Evolutionary conservation across 2,329 filamentous ascomycete genomes (phyloP), one percentile per base, ranked within the genome.

Genomic region (Nemania sp.): DNA sequence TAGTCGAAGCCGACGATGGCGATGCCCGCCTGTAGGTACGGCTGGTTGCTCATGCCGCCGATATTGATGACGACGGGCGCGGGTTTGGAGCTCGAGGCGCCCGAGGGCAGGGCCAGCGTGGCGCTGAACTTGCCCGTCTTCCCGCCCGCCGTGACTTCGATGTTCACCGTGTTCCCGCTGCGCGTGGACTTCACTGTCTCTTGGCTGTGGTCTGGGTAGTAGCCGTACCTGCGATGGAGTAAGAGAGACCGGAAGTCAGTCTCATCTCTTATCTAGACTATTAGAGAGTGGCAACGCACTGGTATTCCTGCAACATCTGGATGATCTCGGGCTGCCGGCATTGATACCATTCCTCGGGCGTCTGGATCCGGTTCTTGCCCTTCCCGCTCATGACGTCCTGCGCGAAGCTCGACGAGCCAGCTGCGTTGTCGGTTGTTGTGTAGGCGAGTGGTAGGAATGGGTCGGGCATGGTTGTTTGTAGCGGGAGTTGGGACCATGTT

Each of bases 241-340:
- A 43, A 53, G 18, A 11, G 11, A 51, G 22, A 10, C 3, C 20
- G 13, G n/a, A 47, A 7, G 45, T 57, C 20, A 43, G 54, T 20
- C 51, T 52, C 13, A 35, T 35, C 10, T 47, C 45, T 7, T 22
- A 47, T 20, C n/a, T 7, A 47, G 18, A 20, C 10, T 6, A 2
- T 2, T 20, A 38, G 27, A 54, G 29, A 15, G 38, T 41, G 11
- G 38, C 2, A 41, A 66, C 73, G 64, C 80, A 85, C 75, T 86
- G 83, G 75, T 86, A 85, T 67, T 85, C 81, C 69, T 86, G 83
- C 22, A 86, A 76, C 70, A 86, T 73, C 66, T 81, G 78, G 45
- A 85, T n/a, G 60, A 86, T 83, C 76, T 86, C 83, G 0, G 83
- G 84, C 72, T 83, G 82, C 3, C 83, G 82, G 73, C 84, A 86